A percentile compares a stretch with the other conserved stretches of the same genome.
Evolutionary conservation across 2,329 filamentous ascomycete genomes (phyloP).

Genomic region (Ilyonectria sp.): DNA sequence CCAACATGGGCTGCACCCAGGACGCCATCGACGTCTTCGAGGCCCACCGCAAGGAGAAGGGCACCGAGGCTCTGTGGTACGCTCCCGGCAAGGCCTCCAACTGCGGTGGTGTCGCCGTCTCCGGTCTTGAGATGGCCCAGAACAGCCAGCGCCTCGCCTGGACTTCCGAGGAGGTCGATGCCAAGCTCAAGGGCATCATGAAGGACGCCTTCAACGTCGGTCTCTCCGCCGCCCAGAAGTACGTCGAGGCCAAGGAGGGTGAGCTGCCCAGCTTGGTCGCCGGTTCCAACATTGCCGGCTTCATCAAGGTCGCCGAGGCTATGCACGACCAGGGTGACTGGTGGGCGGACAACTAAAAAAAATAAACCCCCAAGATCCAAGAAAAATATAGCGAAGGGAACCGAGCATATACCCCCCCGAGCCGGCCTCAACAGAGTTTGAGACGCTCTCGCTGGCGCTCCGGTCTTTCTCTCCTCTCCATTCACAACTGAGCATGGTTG

Average conservation of each 20-base stretch:
- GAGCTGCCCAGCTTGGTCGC: slow-evolving; percentile 92
- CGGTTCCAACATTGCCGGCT: slow-evolving; percentile 97
- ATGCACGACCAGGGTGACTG: slow-evolving; percentile 99
- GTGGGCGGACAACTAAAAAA: slow-evolving; percentile 65
- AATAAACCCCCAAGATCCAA: slow-evolving; percentile 20
- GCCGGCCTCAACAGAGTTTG: slow-evolving; percentile 40
- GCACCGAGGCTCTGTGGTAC: slow-evolving; percentile 86
- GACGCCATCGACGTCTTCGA: slow-evolving; percentile 96
- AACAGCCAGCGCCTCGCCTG: slow-evolving; percentile 91
- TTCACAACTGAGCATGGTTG: neutral
- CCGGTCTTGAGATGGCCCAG: slow-evolving; percentile 98
- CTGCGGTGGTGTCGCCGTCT: slow-evolving; percentile 96
- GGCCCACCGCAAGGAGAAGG: slow-evolving; percentile 78
- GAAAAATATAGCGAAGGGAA: slow-evolving; percentile 30
- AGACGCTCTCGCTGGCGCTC: slow-evolving; percentile 29
- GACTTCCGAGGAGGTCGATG: slow-evolving; percentile 91
- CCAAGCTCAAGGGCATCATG: slow-evolving; percentile 95
- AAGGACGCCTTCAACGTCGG: slow-evolving; percentile 92
- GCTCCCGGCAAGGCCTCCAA: slow-evolving; percentile 98
- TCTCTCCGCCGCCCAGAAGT: slow-evolving; percentile 90
- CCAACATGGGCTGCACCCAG: slow-evolving; percentile 99
- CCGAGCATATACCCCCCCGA: slow-evolving; percentile 37
- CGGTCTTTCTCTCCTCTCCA: slow-evolving; percentile 19
- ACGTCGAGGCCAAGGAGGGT: slow-evolving; percentile 82
- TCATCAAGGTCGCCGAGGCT: slow-evolving; percentile 94